phyloP scores from a whole-genome alignment of 805 yeast species.

The Komagataella mondaviorum region DNA sequence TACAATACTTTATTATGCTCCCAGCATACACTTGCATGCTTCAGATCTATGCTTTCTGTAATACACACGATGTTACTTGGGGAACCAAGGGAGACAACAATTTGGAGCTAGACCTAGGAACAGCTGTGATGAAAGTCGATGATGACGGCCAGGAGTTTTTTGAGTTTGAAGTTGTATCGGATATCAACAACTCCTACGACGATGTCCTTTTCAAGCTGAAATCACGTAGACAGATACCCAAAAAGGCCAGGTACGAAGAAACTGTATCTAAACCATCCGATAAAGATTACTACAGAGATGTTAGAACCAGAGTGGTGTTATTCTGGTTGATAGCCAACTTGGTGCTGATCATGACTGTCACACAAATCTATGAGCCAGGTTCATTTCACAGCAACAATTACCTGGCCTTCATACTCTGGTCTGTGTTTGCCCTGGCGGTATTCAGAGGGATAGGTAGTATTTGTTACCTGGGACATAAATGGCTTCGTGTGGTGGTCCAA shows the following conservation, averaged over 20 bases:
- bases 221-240: slow-evolving; percentile 51
- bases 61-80: slow-evolving; percentile 98
- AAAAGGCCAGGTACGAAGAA: slow-evolving; percentile 29
- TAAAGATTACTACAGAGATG: slow-evolving; percentile 88
- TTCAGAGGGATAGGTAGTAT: slow-evolving; percentile 77
- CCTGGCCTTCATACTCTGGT: slow-evolving; percentile 77
- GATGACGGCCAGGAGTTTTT: slow-evolving; percentile 78
- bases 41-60: slow-evolving; percentile 94
- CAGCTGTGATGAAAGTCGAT: slow-evolving; percentile 69
- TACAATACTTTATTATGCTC: slow-evolving; percentile 78
- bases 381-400: slow-evolving; percentile 60
- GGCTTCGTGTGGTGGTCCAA: slow-evolving; percentile 17
- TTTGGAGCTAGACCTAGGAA: slow-evolving; percentile 56
- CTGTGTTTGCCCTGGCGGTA: slow-evolving; percentile 74
- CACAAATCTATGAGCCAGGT: slow-evolving; percentile 66
- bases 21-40: slow-evolving; percentile 89
- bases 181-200: slow-evolving; percentile 72
- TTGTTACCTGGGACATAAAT: slow-evolving; percentile 41
- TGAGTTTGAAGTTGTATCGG: slow-evolving; percentile 62
- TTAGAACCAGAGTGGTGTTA: slow-evolving; percentile 90
- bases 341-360: slow-evolving; percentile 72
- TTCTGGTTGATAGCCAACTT: slow-evolving; percentile 84
- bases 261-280: slow-evolving; percentile 20
- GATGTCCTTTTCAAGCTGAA: slow-evolving; percentile 62
- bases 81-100: slow-evolving; percentile 94